Base-by-base conservation (phyloP, 2,329 filamentous ascomycete genomes). In the Cucurbitaria berberidis region DNA sequence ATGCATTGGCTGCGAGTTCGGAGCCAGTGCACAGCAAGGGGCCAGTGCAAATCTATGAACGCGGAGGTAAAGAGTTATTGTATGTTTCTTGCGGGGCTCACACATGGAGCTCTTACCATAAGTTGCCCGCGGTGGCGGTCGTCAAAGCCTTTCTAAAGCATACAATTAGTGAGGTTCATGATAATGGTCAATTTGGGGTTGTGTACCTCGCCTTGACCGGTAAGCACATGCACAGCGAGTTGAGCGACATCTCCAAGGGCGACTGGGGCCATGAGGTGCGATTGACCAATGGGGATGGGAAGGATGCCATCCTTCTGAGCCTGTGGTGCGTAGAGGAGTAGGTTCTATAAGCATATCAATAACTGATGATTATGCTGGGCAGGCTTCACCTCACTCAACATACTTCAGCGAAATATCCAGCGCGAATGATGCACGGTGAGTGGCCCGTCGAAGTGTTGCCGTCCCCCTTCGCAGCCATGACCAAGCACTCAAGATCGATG, bases 51-150 rank as follows among this genome's bases (percentile, higher is more conserved):
- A 79, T 34, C 27, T 30, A 30, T 3, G 8, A 30, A 13, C 3
- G 10, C 13, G 27, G 11, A 30, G 8, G 10, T 30, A 11, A 10
- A 13, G 13, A 13, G 13, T 30, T 30, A 30, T 7, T 30, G 11
- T 13, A 13, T 13, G 27, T 30, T 13, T 30, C 8, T 10, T 13
- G 27, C 13, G 11, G 11, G 13, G 27, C 10, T 30, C 11, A 3
- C 13, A 30, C 27, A 3, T 27, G 27, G 11, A 30, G 11, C 3
- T 9, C 27, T 30, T 30, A 30, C 70, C 74, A 82, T 82, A 62
- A 82, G 76, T 66, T 83, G 80, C 13, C 81, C 81, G n/a, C 81
- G 77, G 58, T 81, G 78, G 50, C 69, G 72, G 58, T 82, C 80
- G 51, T 78, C 77, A 44, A 83, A 82, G 0, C 80, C 81, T 41